phyloP scores from a whole-genome alignment of 371 early-diverging fungal species.

The Rhizopus delemar region DNA sequence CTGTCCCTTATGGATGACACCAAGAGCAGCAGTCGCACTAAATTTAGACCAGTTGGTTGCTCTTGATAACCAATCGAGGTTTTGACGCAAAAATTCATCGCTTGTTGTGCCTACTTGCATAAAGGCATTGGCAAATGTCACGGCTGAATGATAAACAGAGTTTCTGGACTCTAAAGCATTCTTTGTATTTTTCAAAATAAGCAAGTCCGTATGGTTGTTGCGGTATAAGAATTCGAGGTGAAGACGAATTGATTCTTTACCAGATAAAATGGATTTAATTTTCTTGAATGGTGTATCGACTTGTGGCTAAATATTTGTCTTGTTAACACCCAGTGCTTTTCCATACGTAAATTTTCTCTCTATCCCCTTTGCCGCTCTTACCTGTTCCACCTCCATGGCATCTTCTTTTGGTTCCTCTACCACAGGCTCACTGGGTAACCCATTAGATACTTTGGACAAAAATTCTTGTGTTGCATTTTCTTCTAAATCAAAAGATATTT shows the following conservation, averaged over 20 bases:
- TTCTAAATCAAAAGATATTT: slow-evolving; percentile 97
- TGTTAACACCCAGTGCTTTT: no score
- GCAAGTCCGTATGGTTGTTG: slow-evolving; percentile 93
- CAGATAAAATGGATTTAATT: slow-evolving; percentile 80
- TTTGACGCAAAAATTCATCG: slow-evolving; percentile 97
- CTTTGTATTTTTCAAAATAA: slow-evolving; percentile 93
- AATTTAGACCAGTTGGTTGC: slow-evolving; percentile 99
- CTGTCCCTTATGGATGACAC: slow-evolving; percentile 99
- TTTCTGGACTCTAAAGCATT: slow-evolving; percentile 87
- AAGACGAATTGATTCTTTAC: slow-evolving; percentile 85
- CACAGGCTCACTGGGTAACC: slow-evolving; percentile 62
- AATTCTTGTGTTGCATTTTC: slow-evolving; percentile 95
- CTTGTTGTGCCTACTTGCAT: slow-evolving; percentile 98
- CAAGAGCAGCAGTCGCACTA: slow-evolving; percentile 97
- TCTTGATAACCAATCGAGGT: slow-evolving; percentile 96
- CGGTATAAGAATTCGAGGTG: slow-evolving; percentile 92
- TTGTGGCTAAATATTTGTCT: slow-evolving; percentile 14
- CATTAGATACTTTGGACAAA: slow-evolving; percentile 68
- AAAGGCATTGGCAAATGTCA: slow-evolving; percentile 97
- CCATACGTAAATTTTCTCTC: no score
- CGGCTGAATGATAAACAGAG: slow-evolving; percentile 91
- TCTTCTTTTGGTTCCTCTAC: slow-evolving; percentile 28
- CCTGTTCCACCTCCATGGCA: slow-evolving; percentile 48
- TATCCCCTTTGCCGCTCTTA: slow-evolving; percentile 13
- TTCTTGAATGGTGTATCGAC: slow-evolving; percentile 44